Evolutionary conservation across 352 stramenopile species (phyloP).

Genomic region (Nothophytophthora sp.): DNA sequence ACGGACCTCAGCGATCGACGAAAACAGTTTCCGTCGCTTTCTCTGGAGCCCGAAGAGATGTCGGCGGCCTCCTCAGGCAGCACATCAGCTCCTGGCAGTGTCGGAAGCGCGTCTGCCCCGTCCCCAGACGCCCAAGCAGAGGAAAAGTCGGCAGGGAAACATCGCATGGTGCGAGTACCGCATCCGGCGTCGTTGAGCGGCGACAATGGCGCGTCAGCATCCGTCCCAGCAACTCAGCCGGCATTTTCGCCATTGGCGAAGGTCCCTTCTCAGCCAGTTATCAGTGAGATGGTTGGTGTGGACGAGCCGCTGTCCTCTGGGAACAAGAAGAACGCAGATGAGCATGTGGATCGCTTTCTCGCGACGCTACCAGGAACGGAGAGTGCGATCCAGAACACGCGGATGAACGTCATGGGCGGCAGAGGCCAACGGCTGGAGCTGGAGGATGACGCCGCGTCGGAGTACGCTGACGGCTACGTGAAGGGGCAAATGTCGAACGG

Average conservation of each 20-base stretch:
- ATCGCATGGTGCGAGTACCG: slow-evolving; percentile 39
- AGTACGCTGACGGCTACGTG: slow-evolving; percentile 37
- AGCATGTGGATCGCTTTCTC: slow-evolving; percentile 76
- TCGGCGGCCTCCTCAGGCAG: slow-evolving; percentile 30
- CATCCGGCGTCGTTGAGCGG: slow-evolving; percentile 7
- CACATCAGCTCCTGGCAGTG: slow-evolving; percentile 14
- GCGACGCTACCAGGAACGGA: slow-evolving; percentile 90
- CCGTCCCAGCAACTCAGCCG: slow-evolving; percentile 10
- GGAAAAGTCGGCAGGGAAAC: slow-evolving; percentile 51
- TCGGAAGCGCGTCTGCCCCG: slow-evolving; percentile 11
- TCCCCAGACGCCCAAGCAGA: slow-evolving; percentile 27
- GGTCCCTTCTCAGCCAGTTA: slow-evolving; percentile 25
- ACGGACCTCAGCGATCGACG: slow-evolving; percentile 38
- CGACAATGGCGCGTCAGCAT: slow-evolving; percentile 18
- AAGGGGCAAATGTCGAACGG: slow-evolving; percentile 17
- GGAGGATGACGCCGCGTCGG: slow-evolving; percentile 45
- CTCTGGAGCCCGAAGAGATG: slow-evolving; percentile 52
- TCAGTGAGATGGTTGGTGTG: slow-evolving; percentile 21
- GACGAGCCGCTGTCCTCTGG: slow-evolving; percentile 65
- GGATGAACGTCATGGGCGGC: slow-evolving; percentile 92
- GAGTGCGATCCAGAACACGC: slow-evolving; percentile 88
- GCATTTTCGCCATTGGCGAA: not conserved
- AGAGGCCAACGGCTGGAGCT: slow-evolving; percentile 88
- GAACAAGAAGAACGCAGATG: slow-evolving; percentile 29
- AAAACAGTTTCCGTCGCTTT: slow-evolving; percentile 59